Evolutionary conservation across 2,329 filamentous ascomycete species (phyloP).

Genomic region (Acarospora socialis): DNA sequence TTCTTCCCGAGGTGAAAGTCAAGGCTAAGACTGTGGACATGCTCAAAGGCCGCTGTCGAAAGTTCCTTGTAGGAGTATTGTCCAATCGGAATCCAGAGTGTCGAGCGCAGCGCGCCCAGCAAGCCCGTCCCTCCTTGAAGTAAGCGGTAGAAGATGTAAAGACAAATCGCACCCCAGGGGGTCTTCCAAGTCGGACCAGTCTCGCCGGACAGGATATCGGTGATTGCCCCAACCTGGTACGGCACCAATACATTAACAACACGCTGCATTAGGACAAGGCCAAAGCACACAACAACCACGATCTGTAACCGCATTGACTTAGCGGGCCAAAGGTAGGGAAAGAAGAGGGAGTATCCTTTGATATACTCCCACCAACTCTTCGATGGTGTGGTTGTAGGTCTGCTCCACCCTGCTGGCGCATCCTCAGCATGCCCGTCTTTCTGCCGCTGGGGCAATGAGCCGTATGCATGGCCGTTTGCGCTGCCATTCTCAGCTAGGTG

Average conservation of each 20-base stretch:
- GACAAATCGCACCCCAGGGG: slow-evolving; percentile 58
- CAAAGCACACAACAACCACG: slow-evolving; percentile 68
- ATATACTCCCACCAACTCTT: slow-evolving; percentile 96
- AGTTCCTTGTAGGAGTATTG: slow-evolving; percentile 94
- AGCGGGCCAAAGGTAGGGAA: slow-evolving; percentile 91
- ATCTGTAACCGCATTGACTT: slow-evolving; percentile 62
- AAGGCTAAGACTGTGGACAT: slow-evolving; percentile 86
- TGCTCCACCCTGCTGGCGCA: slow-evolving; percentile 67
- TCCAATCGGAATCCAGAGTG: slow-evolving; percentile 90
- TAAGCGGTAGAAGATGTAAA: slow-evolving; percentile 66
- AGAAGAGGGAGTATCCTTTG: slow-evolving; percentile 81
- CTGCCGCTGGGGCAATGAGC: slow-evolving; percentile 32
- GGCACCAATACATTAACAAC: slow-evolving; percentile 79
- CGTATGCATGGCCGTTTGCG: slow-evolving; percentile 37
- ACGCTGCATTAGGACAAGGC: slow-evolving; percentile 66
- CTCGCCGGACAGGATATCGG: slow-evolving; percentile 53
- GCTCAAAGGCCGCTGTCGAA: slow-evolving; percentile 90
- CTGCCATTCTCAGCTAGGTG: slow-evolving; percentile 29
- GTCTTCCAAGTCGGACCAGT: slow-evolving; percentile 38
- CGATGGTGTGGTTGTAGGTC: slow-evolving; percentile 70
- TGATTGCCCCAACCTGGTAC: slow-evolving; percentile 63
- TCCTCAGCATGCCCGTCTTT: slow-evolving; percentile 35
- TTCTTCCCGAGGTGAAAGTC: slow-evolving; percentile 96
- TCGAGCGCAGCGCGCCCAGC: slow-evolving; percentile 65
- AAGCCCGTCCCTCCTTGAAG: slow-evolving; percentile 82